A percentile compares a stretch with the other conserved stretches of the same genome.
Evolutionary conservation across 495 filamentous ascomycete genomes (phyloP).

Genomic region (Daldinia vernicosa): DNA sequence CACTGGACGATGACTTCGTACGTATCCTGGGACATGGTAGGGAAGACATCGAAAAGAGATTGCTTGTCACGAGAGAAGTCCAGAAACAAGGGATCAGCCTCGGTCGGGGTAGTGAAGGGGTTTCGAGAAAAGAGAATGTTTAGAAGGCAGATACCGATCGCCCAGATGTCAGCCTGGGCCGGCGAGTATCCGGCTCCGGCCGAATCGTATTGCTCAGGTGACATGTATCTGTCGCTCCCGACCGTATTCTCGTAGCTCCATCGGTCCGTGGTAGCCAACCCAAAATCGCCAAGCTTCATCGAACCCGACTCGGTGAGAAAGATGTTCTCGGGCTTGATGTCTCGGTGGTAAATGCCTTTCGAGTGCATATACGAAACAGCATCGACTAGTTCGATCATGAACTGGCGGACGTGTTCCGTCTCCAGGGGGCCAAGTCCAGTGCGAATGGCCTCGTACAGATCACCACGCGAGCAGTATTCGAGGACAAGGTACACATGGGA

Average conservation of each 20-base stretch:
- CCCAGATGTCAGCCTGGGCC: constrained; percentile 94
- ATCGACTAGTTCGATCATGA: constrained; percentile 93
- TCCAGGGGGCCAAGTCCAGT: constrained; percentile 85
- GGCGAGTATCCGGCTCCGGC: constrained; percentile 87
- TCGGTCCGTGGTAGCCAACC: constrained; percentile 82
- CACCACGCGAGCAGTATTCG: constrained; percentile 95
- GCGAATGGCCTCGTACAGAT: constrained; percentile 97
- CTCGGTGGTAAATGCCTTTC: constrained; percentile 92
- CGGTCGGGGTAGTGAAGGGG: constrained; percentile 87
- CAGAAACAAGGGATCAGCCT: constrained; percentile 85
- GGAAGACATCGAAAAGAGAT: constrained; percentile 97
- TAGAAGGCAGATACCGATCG: constrained; percentile 89
- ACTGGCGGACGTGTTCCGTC: constrained; percentile 94
- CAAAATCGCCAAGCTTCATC: constrained; percentile 97
- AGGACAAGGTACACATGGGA: constrained; percentile 90
- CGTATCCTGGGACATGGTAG: constrained; percentile 97
- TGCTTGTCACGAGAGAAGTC: constrained; percentile 93
- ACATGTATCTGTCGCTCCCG: constrained; percentile 98
- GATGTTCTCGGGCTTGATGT: constrained; percentile 99
- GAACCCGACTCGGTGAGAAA: constrained; percentile 85
- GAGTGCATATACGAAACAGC: constrained; percentile 90
- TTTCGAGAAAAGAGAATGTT: constrained; percentile 97
- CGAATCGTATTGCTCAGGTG: constrained; percentile 95
- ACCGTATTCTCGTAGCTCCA: constrained; percentile 93
- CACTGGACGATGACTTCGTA: constrained; percentile 90